Base-by-base conservation (phyloP, 163 green algal genomes). In the Botryococcus braunii region DNA sequence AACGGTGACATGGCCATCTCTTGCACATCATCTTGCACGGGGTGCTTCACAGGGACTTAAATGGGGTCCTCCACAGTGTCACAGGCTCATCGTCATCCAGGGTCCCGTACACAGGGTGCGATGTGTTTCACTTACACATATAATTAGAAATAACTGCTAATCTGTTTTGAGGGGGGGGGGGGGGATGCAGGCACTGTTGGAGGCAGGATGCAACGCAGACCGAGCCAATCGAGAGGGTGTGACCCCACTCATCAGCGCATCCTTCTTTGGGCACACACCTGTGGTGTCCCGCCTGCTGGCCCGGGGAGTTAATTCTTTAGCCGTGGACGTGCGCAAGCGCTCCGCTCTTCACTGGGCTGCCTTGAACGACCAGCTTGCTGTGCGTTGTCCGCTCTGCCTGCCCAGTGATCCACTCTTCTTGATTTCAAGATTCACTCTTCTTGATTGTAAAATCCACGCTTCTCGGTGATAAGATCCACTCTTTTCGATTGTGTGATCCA, bases 181-280 rank as follows among this genome's bases (percentile, higher is more conserved):
- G n/a, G n/a, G 36, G 11, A n/a, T 66, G 38, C 59, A 66, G 59
- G 59, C 23, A 13, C 36, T 66, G 36, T n/a, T 47, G 35, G 35
- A 23, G 0, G 11, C 6, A 5, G 59, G 59, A 2, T 64, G 57
- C 2, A 8, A 47, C 1, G 8, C 58, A 0, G 71, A 77, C 31
- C 47, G 31, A 11, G 47, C 58, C 36, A 72, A 72, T 32, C 13
- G 36, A 0, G 43, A 27, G 1, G 71, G 71, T n/a, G n/a, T 77
- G 2, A 77, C 71, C 0, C 64, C 71, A 1, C 71, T 77, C 23
- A 73, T 77, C 2, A 40, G 21, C 5, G 43, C 65, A 9, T n/a
- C 71, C 8, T 65, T 77, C 50, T 77, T 73, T 50, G 67, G 71
- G 27, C 71, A 77, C 23, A 59, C 59, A 1, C 23, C 36, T 2